Conservation (phyloP, 257 asterid species). For the Solanum tacnaense region DNA sequence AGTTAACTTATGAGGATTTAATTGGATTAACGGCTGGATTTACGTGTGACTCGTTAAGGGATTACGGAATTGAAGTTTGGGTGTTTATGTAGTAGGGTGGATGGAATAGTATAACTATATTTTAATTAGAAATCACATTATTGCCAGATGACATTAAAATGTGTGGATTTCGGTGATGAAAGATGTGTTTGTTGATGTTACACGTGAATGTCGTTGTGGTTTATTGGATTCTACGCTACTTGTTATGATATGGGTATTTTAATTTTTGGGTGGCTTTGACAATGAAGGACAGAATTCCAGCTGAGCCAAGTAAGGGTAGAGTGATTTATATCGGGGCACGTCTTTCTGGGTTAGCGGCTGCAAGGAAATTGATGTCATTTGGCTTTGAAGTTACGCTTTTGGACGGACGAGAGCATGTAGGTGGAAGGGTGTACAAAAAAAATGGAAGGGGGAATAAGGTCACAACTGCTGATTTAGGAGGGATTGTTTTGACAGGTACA, state of each 20-base stretch:
- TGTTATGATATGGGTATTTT: conserved; percentile 42
- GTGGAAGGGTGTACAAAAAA: background rate
- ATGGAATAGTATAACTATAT: conserved; percentile 85
- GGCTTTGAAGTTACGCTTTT: background rate
- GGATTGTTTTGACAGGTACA: background rate
- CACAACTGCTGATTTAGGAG: background rate
- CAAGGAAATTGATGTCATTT: background rate
- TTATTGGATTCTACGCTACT: conserved; percentile 48
- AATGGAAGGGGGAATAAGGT: background rate
- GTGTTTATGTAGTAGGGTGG: conserved; percentile 68
- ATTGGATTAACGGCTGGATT: conserved; percentile 56
- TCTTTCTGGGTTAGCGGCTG: background rate
- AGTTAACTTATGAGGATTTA: conserved; percentile 71
- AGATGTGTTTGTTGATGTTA: conserved; percentile 52
- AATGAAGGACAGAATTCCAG: conserved; percentile 41
- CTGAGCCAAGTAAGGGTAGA: conserved; percentile 30
- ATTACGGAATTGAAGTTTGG: conserved; percentile 71
- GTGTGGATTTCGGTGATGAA: conserved; percentile 60
- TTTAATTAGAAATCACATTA: conserved; percentile 65
- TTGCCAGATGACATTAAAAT: conserved; percentile 66
- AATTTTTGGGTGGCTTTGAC: conserved; percentile 71
- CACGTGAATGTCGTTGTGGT: background rate
- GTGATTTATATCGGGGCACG: background rate
- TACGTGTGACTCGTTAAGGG: conserved; percentile 71
- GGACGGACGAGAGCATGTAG: background rate